Evolutionary conservation across 495 filamentous ascomycete species (phyloP), one percentile per base, ranked within the genome.

Genomic region (Penicillium manginii): DNA sequence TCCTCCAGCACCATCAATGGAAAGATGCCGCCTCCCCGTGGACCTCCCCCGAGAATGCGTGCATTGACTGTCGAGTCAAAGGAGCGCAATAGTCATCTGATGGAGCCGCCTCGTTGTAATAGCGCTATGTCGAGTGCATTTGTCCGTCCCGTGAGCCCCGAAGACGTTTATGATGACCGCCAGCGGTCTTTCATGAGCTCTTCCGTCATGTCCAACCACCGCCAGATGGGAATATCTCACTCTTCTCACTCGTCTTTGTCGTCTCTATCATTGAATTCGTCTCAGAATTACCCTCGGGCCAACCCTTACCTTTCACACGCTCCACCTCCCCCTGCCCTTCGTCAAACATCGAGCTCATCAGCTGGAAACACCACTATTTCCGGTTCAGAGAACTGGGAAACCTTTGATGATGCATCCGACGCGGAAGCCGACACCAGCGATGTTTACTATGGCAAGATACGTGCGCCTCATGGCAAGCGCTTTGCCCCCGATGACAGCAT

Each of bases 361-460:
- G 82, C 82, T 15, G 69, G 77, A 29, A 84, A 81, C 59, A 91
- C 88, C 1, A 79, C 75, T 3, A 81, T 87, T 3, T 88, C 89
- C 11, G 91, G 91, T 3, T 93, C 90, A 0, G 92, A 96, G 73
- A 97, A 97, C 71, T 97, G 92, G 92, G 92, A 97, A 76, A 96
- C 91, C 21, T 96, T 92, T 59, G 89, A 91, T 61, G 88, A 91
- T 69, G 84, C 81, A 40, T 88, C 85, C 3, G 91, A 88, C 53
- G 88, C 88, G 0, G 91, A 94, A 61, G 73, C 72, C 32, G 91
- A 93, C 69, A 82, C 84, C 2, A 86, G 83, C 17, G 89, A 92
- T 54, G 79, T 84, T 8, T 92, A 93, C 70, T 92, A 89, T 65
- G 87, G 89, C 57, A 91, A 88, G 67, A 71, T 91, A 53, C 81